Evolutionary conservation across 1,139 yeast species (phyloP), one percentile per base, ranked within the genome.

Genomic region (Zygoascus sp.): DNA sequence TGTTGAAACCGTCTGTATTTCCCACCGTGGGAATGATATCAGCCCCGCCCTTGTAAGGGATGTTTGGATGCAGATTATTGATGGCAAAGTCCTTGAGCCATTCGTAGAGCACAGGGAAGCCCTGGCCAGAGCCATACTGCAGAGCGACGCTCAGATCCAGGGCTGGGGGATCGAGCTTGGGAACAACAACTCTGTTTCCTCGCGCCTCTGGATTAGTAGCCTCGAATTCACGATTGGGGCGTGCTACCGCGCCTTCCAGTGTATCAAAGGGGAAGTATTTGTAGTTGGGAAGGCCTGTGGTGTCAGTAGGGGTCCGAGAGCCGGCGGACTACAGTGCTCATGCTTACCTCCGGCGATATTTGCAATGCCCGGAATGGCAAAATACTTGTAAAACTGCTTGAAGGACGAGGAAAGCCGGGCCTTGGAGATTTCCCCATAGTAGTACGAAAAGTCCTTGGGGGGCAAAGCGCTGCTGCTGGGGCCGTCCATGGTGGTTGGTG

Each of bases 1-100:
- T 81, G 58, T 83, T 90, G 86, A 92, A 82, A 3, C 89, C 78
- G 63, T 85, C 87, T 16, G 96, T 88, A 70, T 83, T 85, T 53
- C 96, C 96, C 19, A 80, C 75, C 27, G 87, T 73, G 50, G 77
- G 66, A 43, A 73, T 59, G 27, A 71, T 58, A 50, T 74, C 77
- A 44, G 54, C 55, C 1, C 81, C 78, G 53, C 74, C 76, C 72
- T 88, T 81, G 60, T 79, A 81, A 11, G 68, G 66, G 56, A 79
- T 79, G 28, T 77, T 72, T 46, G 74, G 64, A 13, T 63, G 61
- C 50, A 70, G 89, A 56, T 85, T 75, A 46, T 74, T 53, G 52
- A 76, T 68, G 42, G 88, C 83, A 67, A 85, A 90, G 49, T 81
- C 81, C 60, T 70, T 79, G 55, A 87, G 63, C 68, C 84, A 89